Base-by-base conservation (phyloP, 345 rosid species). In the Psidium friedrichsthalianum region DNA sequence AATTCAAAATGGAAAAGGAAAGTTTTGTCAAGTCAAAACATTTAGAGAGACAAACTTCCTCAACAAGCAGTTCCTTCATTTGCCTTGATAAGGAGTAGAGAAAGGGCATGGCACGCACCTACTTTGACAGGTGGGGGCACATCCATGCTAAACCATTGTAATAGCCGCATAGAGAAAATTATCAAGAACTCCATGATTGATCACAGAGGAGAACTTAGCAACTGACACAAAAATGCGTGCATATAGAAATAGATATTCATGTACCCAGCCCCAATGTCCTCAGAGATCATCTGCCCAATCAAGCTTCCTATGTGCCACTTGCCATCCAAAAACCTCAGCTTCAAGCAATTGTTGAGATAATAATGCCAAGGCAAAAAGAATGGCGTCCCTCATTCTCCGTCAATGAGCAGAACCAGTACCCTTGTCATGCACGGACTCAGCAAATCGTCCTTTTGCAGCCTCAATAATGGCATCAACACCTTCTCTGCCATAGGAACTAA, bases 311-410 rank as follows among this genome's bases (percentile, higher is more conserved):
- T 86, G 90, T 86, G 84, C 90, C 89, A 83, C 44, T 86, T 80
- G 87, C 87, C 53, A 82, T 89, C 94, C 93, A 83, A 92, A 91
- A 90, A 85, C 92, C 99, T 96, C 98, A 49, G 94, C 93, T 80
- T 94, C 99, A 85, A 93, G 89, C 87, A 96, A 91, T 84, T 95
- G 95, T 51, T 96, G 98, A 32, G 98, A 90, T 84, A 96, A 87
- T 74, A 94, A 94, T 32, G 96, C 91, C 92, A 96, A 88, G 87
- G 98, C 94, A 91, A 91, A 96, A 81, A 96, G 90, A 89, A 92
- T 87, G 86, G 99, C 98, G 90, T 96, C 99, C 89, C 93, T 91
- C 84, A 91, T 93, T 87, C 95, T 94, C 98, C 98, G 95, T 97
- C 99, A 96, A 86, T 89, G 84, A 69, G 87, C 82, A 86, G 98